Evolutionary conservation across 768 basidiomycete genomes (phyloP).

Genomic region (Fibroporia radiculosa): DNA sequence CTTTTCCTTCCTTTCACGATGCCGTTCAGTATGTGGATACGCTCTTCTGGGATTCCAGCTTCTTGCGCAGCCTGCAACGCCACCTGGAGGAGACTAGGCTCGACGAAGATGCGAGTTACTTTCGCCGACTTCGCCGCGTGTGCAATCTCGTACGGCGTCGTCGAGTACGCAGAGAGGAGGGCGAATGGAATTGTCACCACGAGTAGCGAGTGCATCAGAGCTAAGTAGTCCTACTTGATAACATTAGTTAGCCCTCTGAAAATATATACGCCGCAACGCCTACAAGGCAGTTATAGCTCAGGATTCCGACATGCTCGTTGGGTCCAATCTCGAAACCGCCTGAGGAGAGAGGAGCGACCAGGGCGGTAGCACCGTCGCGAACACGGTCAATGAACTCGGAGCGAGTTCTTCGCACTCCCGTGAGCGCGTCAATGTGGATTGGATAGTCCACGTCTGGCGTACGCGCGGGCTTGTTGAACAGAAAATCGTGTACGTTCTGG

Average conservation of each 20-base stretch:
- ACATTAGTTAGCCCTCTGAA: too few species aligned
- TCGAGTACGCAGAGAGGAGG: constrained; percentile 46
- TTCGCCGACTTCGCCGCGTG: constrained; percentile 40
- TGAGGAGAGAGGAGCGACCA: constrained; percentile 29
- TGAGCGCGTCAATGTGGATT: constrained; percentile 46
- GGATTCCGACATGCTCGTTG: constrained; percentile 48
- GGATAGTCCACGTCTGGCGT: constrained; percentile 33
- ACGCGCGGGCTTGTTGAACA: constrained; percentile 46
- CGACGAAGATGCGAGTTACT: constrained; percentile 46
- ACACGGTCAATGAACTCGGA: constrained; percentile 45
- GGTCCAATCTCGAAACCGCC: constrained; percentile 50
- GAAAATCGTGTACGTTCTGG: constrained; percentile 45
- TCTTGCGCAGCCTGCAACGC: constrained; percentile 31
- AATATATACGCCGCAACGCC: constrained; percentile 14
- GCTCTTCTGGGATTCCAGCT: constrained; percentile 27
- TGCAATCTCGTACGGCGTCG: constrained; percentile 44
- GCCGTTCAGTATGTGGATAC: constrained; percentile 45
- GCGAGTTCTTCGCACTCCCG: constrained; percentile 37
- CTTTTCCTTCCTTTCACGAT: constrained; percentile 30
- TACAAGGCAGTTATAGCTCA: constrained; percentile 65
- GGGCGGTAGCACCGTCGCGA: constrained; percentile 47
- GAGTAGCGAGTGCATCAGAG: constrained; percentile 42
- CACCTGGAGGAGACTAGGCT: constrained; percentile 33
- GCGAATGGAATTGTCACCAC: constrained; percentile 44
- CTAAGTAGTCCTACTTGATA: constrained; percentile 38